These are phyloP conservation scores for Suillus luteus DNA, from an alignment of 768 basidiomycete species.

Conservation along the genomic window DNA sequence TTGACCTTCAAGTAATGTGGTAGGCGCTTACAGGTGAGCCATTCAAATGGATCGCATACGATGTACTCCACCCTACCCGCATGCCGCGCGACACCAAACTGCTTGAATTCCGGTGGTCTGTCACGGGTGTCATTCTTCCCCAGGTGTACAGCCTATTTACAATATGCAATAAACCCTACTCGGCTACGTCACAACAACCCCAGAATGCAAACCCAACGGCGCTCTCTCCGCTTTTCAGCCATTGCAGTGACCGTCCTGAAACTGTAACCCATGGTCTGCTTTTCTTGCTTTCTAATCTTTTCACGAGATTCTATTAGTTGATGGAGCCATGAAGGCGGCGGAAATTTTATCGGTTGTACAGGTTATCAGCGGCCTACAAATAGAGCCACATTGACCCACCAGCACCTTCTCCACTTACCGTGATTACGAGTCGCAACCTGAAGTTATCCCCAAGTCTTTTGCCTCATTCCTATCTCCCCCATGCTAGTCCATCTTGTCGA, in stretches of 20 bases:
- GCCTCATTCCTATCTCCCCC: background rate
- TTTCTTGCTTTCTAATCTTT: background rate
- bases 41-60: background rate
- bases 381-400: background rate
- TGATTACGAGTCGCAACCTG: background rate
- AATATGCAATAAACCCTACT: background rate
- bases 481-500: background rate
- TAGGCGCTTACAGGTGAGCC: background rate
- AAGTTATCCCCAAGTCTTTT: background rate
- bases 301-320: background rate
- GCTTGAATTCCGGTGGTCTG: background rate
- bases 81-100: background rate
- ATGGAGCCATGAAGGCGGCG: background rate
- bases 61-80: too few species aligned
- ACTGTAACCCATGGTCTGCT: background rate
- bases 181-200: background rate
- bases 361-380: background rate
- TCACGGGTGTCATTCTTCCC: background rate
- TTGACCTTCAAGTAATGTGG: background rate
- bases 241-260: background rate
- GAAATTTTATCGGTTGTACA: background rate
- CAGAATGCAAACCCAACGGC: background rate
- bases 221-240: background rate
- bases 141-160: too few species aligned
- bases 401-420: too few species aligned